Conservation (phyloP, 2,329 filamentous ascomycete genomes). For the Thelonectria rubi region DNA sequence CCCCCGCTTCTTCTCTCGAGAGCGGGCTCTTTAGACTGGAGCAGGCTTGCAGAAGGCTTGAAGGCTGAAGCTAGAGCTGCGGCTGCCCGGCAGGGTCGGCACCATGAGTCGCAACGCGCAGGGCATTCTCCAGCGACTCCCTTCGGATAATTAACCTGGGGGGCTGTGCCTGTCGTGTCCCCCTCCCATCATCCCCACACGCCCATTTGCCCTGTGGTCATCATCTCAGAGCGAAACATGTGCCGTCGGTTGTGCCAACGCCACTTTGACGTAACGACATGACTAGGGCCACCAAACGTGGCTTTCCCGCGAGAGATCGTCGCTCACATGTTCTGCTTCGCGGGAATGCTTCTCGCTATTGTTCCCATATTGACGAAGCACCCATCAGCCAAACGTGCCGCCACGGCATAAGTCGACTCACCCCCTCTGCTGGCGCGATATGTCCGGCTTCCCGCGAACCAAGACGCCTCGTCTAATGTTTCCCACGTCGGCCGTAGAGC, state of each 20-base stretch:
- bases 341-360: too few relatives aligned
- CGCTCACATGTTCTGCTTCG: too few relatives aligned
- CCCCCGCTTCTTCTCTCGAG: too few relatives aligned
- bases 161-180: slow-evolving; percentile 2
- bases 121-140: background rate
- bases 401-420: background rate
- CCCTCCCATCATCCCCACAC: background rate
- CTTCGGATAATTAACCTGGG: background rate
- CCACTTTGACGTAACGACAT: too few relatives aligned
- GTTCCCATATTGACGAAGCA: too few relatives aligned
- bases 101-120: slow-evolving; percentile 4
- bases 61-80: slow-evolving; percentile 1
- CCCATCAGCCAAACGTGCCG: too few relatives aligned
- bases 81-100: slow-evolving; percentile 10
- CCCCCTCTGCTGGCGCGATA: background rate
- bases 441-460: background rate
- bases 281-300: too few relatives aligned
- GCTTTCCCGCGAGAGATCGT: too few relatives aligned
- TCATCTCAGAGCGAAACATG: too few relatives aligned
- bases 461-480: background rate
- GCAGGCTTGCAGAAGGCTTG: background rate
- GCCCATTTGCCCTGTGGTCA: too few relatives aligned
- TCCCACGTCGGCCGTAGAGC: background rate
- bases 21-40: too few relatives aligned
- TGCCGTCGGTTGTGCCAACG: too few relatives aligned